Evolutionary conservation across 2,329 filamentous ascomycete species (phyloP), one percentile per base, ranked within the genome.

Genomic region (Fusarium redolens): DNA sequence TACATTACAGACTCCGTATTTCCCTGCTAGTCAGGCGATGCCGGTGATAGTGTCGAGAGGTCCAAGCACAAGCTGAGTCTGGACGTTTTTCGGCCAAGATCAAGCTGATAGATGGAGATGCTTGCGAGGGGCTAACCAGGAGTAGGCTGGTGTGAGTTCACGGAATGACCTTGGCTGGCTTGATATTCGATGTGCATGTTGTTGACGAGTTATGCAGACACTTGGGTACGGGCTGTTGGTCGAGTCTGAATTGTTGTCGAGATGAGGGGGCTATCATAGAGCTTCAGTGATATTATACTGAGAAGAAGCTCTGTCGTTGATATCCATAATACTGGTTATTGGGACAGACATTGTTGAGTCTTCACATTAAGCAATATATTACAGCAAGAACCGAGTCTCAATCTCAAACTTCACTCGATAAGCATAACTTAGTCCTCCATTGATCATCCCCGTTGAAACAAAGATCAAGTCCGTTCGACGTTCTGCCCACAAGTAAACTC

Each of bases 11-110:
- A 30, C n/a, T 59, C 60, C 20, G 8, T 22, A 11, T 40, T 13
- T 50, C 51, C 51, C 51, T 69, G 45, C 45, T 69, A 56, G 50
- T 65, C 50, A 50, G 37, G 48, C 65, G 48, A 68, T 35, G 37
- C 35, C 61, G 28, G 52, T 52, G 50, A 57, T 57, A 57, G 56
- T 44, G 38, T 33, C 12, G 13, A 51, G 61, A 52, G 65, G 65
- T n/a, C 66, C 50, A 69, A 69, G 58, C 66, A 69, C 58, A 50
- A 52, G 44, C 47, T 35, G 43, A 63, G 58, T 57, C 58, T 68
- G 44, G 56, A 52, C 62, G 43, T 47, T 37, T n/a, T n/a, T 44
- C 30, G 44, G 51, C 50, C 38, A 38, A 60, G 44, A 40, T 59
- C 28, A 33, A 60, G 43, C 31, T 30, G 43, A 40, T 37, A 22